Conservation (phyloP, 306 rosid species). For the Rosa chinensis region DNA sequence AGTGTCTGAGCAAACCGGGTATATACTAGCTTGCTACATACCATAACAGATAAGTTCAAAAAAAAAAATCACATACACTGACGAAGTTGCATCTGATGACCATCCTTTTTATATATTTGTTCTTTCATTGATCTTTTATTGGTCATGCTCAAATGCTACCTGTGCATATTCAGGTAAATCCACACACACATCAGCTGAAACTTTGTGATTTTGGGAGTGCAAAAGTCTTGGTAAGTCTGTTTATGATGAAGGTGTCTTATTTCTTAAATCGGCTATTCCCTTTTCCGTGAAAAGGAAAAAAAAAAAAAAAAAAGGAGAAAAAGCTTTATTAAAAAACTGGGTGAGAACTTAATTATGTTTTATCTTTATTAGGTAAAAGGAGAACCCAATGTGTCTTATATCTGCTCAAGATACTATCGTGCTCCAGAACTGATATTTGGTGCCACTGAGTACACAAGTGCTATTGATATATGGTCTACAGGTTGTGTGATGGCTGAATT, state of each 20-base stretch:
- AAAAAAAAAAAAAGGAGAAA: not conserved
- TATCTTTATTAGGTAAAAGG: conserved; percentile 84
- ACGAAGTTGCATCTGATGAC: not conserved
- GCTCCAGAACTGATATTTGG: conserved; percentile 99
- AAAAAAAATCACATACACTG: not conserved
- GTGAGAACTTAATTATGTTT: conserved; percentile 22
- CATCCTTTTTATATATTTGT: not conserved
- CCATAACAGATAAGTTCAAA: not conserved
- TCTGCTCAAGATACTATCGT: conserved; percentile 98
- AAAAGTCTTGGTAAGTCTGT: conserved; percentile 78
- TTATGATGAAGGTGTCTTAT: conserved; percentile 24
- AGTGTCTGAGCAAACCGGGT: not conserved
- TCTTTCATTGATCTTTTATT: not conserved
- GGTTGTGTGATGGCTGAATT: conserved; percentile 99
- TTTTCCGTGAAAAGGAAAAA: not conserved
- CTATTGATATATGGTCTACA: conserved; percentile 98
- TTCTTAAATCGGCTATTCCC: conserved; percentile 1
- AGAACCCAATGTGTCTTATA: conserved; percentile 97
- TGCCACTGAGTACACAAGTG: conserved; percentile 96
- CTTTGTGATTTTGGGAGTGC: conserved; percentile 99
- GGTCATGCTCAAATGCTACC: conserved; percentile 31
- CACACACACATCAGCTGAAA: conserved; percentile 96
- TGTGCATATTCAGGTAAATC: conserved; percentile 78
- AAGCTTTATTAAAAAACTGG: not conserved
- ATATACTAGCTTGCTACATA: not conserved